phyloP scores from a whole-genome alignment of 148 eudicot species.

The Cornus controversa region DNA sequence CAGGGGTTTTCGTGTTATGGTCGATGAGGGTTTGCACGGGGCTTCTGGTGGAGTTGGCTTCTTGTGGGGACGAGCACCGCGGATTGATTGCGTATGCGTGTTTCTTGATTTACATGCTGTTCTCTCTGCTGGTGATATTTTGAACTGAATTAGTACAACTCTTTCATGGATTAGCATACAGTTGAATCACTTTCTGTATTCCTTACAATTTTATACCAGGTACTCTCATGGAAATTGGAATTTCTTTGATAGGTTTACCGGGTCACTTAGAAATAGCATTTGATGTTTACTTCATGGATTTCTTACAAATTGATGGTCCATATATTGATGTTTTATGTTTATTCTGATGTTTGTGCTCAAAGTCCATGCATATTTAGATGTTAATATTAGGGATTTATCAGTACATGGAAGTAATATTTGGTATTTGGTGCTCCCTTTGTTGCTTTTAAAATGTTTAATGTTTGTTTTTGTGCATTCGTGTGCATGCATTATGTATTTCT shows the following conservation, averaged over 20 bases:
- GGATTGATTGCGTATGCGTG: slow-evolving; percentile 36
- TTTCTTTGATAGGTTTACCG: not conserved
- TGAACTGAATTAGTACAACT: not conserved
- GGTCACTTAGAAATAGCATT: too few species aligned
- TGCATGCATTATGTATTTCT: not conserved
- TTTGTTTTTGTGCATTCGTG: not conserved
- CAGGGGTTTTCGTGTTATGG: slow-evolving; percentile 26
- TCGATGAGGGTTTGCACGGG: slow-evolving; percentile 31
- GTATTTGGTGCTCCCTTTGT: not conserved
- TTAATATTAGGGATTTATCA: not conserved
- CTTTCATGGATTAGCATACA: too few species aligned
- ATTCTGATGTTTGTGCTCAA: too few species aligned
- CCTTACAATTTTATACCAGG: not conserved
- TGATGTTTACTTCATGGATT: not conserved
- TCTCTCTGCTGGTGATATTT: slow-evolving; percentile 26
- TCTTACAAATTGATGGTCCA: not conserved
- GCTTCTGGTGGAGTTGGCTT: slow-evolving; percentile 26
- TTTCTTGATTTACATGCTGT: slow-evolving; percentile 29
- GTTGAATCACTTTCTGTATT: not conserved
- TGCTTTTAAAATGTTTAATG: not conserved
- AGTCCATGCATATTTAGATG: too few species aligned
- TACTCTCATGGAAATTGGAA: not conserved
- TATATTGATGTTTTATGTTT: too few species aligned
- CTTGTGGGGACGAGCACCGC: slow-evolving; percentile 14
- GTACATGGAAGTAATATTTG: not conserved